Evolutionary conservation across 129 eudicot genomes (phyloP), one percentile per base, ranked within the genome.

Genomic region (Saposhnikovia divaricata): DNA sequence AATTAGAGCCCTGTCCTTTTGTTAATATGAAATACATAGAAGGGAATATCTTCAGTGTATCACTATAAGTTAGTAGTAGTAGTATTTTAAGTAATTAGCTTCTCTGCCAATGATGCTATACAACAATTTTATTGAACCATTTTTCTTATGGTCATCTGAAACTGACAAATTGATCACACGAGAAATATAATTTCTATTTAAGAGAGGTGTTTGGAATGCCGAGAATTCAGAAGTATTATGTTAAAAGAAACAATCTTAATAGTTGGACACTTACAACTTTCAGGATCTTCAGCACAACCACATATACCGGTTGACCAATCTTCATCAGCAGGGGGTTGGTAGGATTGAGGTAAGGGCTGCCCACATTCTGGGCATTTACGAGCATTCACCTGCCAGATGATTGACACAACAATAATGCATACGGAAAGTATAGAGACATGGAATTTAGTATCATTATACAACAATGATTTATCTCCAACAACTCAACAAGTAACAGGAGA

Each of bases 271-370:
- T 88, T 89, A 94, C 98, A 94, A 84, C 96, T 94, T 37, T 90
- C 90, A 50, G 83, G 68, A 90, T 94, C 97, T 71, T 91, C 93
- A 4, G 82, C 78, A 84, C 98, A 94, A 73, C 96, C 93, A 77
- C 77, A 94, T 11, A 94, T 88, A 72, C 98, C 98, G 4, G 93
- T 85, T 9, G 88, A 75, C 98, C 98, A 93, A 23, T 87, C 89
- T 82, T 94, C 98, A 73, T 92, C 93, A 3, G 96, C 90, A 2
- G 98, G 97, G 47, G 91, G 88, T 38, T 81, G 78, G 47, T 89
- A 94, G 72, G 86, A 19, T 53, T 81, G 79, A n/a, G 98, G 98
- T 59, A 90, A 81, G 42, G 86, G 15, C 75, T 94, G 97, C 46
- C 97, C 98, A 86, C 98, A 91, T 83, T 89, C 88, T 10, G 84